Conservation (phyloP, 140 eudicot species). For the Stevia rebaudiana region DNA sequence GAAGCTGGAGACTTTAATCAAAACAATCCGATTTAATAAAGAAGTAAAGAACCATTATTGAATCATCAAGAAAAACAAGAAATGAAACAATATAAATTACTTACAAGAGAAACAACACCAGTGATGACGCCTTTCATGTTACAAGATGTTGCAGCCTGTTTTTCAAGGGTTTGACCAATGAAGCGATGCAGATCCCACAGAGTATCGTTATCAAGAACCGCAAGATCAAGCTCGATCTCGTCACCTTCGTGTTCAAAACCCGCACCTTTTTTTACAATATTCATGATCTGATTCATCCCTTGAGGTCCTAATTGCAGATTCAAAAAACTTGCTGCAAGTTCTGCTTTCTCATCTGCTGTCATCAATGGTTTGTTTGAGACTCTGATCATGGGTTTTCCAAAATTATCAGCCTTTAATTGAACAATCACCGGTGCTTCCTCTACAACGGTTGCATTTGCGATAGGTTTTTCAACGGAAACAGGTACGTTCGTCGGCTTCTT, state of each 20-base stretch:
- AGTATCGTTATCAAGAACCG: slow-evolving; percentile 44
- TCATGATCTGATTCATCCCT: slow-evolving; percentile 29
- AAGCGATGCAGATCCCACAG: slow-evolving; percentile 54
- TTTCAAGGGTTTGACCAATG: slow-evolving; percentile 16
- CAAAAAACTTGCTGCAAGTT: slow-evolving; percentile 28
- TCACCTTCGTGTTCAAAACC: slow-evolving; percentile 26
- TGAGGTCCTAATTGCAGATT: slow-evolving; percentile 25
- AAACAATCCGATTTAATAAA: background rate
- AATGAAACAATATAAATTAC: background rate
- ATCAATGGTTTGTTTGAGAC: slow-evolving; percentile 28
- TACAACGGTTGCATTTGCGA: background rate
- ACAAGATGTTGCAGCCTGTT: too few relatives aligned
- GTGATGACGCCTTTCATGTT: too few relatives aligned
- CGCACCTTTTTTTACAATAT: slow-evolving; percentile 32
- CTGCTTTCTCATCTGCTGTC: slow-evolving; percentile 41
- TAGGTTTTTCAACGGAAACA: background rate
- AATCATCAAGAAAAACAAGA: background rate
- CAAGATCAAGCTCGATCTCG: slow-evolving; percentile 56
- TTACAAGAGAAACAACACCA: too few relatives aligned
- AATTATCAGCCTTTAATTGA: background rate
- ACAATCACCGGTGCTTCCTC: background rate
- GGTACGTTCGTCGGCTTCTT: background rate
- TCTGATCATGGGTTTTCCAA: slow-evolving; percentile 10
- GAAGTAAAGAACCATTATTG: too few relatives aligned
- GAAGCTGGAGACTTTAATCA: slow-evolving; percentile 18